Evolutionary conservation across 345 rosid species (phyloP).

Genomic region (Rhizophora mangle): DNA sequence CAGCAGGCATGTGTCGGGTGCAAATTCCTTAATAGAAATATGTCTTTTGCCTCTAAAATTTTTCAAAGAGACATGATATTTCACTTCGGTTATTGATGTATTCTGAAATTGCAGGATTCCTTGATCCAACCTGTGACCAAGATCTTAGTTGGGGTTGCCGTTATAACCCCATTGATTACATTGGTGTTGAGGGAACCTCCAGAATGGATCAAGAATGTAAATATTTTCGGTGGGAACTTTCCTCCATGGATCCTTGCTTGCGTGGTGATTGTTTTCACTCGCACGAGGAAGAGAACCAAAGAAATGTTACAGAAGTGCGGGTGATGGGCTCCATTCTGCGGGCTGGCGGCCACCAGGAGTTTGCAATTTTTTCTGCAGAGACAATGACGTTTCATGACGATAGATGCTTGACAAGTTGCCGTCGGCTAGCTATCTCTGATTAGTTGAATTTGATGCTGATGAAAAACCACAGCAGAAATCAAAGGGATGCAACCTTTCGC

Average conservation of each 20-base stretch:
- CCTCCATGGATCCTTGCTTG: slow-evolving; percentile 95
- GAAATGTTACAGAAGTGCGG: slow-evolving; percentile 59
- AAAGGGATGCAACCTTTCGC: too few relatives aligned
- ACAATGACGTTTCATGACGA: not conserved
- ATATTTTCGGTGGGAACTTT: slow-evolving; percentile 47
- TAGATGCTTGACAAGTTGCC: too few relatives aligned
- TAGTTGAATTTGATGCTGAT: not conserved
- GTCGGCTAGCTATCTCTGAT: not conserved
- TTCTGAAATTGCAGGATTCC: slow-evolving; percentile 64
- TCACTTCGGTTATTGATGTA: not conserved
- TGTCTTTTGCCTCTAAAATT: not conserved
- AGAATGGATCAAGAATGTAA: slow-evolving; percentile 49
- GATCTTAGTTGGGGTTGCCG: slow-evolving; percentile 58
- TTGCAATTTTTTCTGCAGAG: not conserved
- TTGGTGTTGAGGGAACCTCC: slow-evolving; percentile 64
- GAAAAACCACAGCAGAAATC: too few relatives aligned
- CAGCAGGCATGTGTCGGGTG: not conserved
- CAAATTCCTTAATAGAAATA: not conserved
- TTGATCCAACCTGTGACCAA: slow-evolving; percentile 77
- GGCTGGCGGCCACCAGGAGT: not conserved
- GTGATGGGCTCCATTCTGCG: slow-evolving; percentile 5
- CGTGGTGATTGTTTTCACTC: slow-evolving; percentile 77
- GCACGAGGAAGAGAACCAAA: slow-evolving; percentile 86
- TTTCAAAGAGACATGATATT: not conserved
- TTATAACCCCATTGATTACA: slow-evolving; percentile 49